Evolutionary conservation across 1,284 basidiomycete genomes (phyloP).

Genomic region (Cutaneotrichosporon cyanovorans): DNA sequence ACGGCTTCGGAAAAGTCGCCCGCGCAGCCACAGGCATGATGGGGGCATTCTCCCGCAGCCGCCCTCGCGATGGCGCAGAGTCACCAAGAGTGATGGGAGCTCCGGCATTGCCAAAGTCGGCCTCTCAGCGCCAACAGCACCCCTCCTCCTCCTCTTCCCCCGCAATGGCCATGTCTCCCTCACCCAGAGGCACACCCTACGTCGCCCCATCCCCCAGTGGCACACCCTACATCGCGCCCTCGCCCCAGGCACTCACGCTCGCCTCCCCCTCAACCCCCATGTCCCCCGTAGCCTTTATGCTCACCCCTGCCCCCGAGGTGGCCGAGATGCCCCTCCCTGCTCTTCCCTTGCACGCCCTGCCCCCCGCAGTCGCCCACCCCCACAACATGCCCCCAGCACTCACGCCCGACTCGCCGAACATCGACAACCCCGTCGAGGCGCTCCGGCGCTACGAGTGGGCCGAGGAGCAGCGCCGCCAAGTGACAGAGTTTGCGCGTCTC

Average conservation of each 20-base stretch:
- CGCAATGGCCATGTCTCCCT: slow-evolving; percentile 1
- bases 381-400: slow-evolving; percentile 18
- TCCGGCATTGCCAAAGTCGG: slow-evolving; percentile 1
- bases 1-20: slow-evolving; percentile 36
- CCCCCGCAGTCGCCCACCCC: slow-evolving; percentile 13
- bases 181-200: no score
- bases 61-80: slow-evolving; percentile 19
- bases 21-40: slow-evolving; percentile 33
- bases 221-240: slow-evolving; percentile 13
- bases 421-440: slow-evolving; percentile 18
- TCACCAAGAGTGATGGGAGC: slow-evolving; percentile 8
- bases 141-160: neutral
- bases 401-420: slow-evolving; percentile 11
- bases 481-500: slow-evolving; percentile 35
- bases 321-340: slow-evolving; percentile 12
- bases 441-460: slow-evolving; percentile 27
- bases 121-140: no score
- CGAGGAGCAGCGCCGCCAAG: slow-evolving; percentile 26
- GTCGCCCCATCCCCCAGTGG: neutral
- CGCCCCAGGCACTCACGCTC: slow-evolving; percentile 4
- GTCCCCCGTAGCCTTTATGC: slow-evolving; percentile 13
- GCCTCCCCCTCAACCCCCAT: slow-evolving; percentile 2
- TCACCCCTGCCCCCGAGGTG: slow-evolving; percentile 16
- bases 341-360: slow-evolving; percentile 12
- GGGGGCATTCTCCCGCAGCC: slow-evolving; percentile 10